Conservation (phyloP, 2,329 filamentous ascomycete genomes). For the Microdochium paspali region DNA sequence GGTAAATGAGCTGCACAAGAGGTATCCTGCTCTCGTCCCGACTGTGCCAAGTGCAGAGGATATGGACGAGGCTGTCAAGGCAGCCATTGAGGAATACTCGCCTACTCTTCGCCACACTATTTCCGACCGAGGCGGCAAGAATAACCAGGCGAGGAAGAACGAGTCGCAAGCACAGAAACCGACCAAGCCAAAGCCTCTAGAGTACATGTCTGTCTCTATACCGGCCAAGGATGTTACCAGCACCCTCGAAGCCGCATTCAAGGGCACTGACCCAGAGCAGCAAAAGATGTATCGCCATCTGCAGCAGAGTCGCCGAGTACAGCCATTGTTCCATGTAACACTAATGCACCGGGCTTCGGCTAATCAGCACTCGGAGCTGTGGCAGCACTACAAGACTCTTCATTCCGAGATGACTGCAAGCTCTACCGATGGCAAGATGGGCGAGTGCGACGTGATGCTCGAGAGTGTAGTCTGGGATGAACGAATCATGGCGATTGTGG, state of each 20-base stretch:
- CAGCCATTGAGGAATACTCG: constrained; percentile 66
- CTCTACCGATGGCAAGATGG: constrained; percentile 39
- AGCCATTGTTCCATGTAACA: constrained; percentile 86
- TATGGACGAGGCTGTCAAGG: constrained; percentile 70
- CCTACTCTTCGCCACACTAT: constrained; percentile 71
- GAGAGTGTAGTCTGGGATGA: constrained; percentile 75
- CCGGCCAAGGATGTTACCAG: constrained; percentile 30
- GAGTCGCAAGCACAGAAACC: constrained; percentile 20
- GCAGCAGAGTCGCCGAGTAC: constrained; percentile 63
- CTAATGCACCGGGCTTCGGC: constrained; percentile 71
- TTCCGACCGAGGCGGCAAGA: constrained; percentile 42
- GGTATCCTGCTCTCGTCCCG: constrained; percentile 68
- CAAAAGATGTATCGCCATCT: constrained; percentile 69
- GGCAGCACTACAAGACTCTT: constrained; percentile 61
- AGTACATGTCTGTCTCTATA: constrained; percentile 47
- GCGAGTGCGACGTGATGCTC: constrained; percentile 53
- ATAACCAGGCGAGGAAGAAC: constrained; percentile 31
- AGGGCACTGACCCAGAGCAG: constrained; percentile 36
- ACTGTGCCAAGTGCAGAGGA: constrained; percentile 62
- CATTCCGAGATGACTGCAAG: constrained; percentile 22
- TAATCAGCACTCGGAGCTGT: constrained; percentile 56
- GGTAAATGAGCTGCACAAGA: constrained; percentile 59
- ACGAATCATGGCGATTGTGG: constrained; percentile 85
- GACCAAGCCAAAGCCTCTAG: constrained; percentile 38
- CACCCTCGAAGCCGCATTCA: constrained; percentile 64